A percentile compares a stretch with the other conserved stretches of the same genome.
Evolutionary conservation across 1,284 basidiomycete species (phyloP).

Genomic region (Spongiforma sp.): DNA sequence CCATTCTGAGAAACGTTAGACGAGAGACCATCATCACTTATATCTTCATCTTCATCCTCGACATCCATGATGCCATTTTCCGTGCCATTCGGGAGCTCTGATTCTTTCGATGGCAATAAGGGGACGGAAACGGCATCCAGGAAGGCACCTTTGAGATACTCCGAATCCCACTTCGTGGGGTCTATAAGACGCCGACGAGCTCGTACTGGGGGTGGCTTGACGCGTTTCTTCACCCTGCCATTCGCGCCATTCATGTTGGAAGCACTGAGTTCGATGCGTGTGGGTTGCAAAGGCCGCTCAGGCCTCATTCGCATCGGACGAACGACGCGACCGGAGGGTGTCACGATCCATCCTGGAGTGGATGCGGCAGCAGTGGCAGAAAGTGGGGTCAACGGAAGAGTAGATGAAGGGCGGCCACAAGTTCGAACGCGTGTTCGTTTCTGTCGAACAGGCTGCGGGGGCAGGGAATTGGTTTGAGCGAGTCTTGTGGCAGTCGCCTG

Average conservation of each 20-base stretch:
- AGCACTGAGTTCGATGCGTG: conserved; percentile 16
- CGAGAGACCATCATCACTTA: not conserved
- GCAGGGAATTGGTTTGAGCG: conserved; percentile 29
- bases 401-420: conserved; percentile 47
- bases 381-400: conserved; percentile 68
- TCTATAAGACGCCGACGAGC: conserved; percentile 56
- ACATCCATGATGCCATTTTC: conserved; percentile 6
- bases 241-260: conserved; percentile 10
- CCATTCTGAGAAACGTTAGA: no score
- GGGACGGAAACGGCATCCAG: conserved; percentile 45
- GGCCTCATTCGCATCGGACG: conserved; percentile 73
- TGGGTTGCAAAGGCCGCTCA: conserved; percentile 56
- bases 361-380: conserved; percentile 60
- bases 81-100: conserved; percentile 1
- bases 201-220: conserved; percentile 25
- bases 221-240: conserved; percentile 38
- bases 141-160: conserved; percentile 68
- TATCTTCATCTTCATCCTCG: not conserved
- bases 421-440: conserved; percentile 42
- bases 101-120: conserved; percentile 23
- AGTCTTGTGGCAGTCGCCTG: no score
- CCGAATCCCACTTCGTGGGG: conserved; percentile 68
- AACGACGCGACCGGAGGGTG: conserved; percentile 68
- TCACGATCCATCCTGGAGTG: conserved; percentile 67
- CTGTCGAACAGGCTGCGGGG: conserved; percentile 20